Evolutionary conservation across 257 asterid species (phyloP), one percentile per base, ranked within the genome.

Genomic region (Nicotiana knightiana): DNA sequence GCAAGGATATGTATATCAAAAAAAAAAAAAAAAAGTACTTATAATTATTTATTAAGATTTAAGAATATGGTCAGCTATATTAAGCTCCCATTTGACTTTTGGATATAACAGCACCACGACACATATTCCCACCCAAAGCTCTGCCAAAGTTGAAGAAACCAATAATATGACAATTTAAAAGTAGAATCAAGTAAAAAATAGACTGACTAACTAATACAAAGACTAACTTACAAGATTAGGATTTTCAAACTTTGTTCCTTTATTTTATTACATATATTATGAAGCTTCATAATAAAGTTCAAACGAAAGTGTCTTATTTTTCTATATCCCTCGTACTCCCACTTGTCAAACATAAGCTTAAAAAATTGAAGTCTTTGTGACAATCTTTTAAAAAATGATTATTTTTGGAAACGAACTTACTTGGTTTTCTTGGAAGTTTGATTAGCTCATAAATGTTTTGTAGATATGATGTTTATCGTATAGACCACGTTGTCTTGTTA

Each of bases 401-500:
- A 7, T 26, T 26, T 71, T 73, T 48, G 26, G 2, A 26, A 73
- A 73, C 26, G 26, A 68, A 30, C 26, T 35, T 59, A 17, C 8
- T 10, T 46, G n/a, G 77, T 76, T 53, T 43, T 83, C 54, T 75
- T 53, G 86, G 67, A 30, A 86, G 53, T 18, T 85, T 85, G 75
- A 67, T 64, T 67, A 67, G 81, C 32, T 17, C 81, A 73, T 77
- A 51, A 67, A 85, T 86, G 87, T 76, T 79, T 88, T 81, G 84
- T 90, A 85, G 2, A 89, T 79, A 87, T 73, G 54, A 70, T 83
- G 90, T 91, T 87, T 91, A 84, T 88, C 97, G 94, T 93, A 82
- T 88, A 88, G 94, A 93, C 95, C 96, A 91, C 98, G 97, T 62
- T 91, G 66, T 88, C 92, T 86, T 85, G 77, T 82, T 91, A 82